Percentiles rank a stretch among this genome's conserved stretches.
Evolutionary conservation across 306 rosid species (phyloP).

Genomic region (Albizia julibrissin): DNA sequence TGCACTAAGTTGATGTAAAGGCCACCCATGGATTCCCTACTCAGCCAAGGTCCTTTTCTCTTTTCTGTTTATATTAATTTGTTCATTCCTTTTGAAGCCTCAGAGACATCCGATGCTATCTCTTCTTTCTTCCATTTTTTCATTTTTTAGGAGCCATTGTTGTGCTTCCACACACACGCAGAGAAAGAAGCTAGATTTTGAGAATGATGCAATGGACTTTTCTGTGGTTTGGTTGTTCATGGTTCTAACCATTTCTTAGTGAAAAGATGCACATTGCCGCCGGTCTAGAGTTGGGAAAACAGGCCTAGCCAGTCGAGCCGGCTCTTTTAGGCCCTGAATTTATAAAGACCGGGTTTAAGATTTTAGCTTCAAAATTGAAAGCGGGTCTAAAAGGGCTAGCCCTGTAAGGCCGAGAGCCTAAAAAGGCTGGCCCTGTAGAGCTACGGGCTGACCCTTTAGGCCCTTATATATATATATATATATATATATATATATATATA

Average conservation of each 20-base stretch:
- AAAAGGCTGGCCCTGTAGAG: too few species aligned
- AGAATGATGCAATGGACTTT: neutral
- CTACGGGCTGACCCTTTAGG: too few species aligned
- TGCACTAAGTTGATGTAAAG: neutral
- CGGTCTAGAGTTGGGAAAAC: too few species aligned
- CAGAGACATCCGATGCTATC: neutral
- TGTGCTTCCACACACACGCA: neutral
- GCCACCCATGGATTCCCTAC: conserved; percentile 30
- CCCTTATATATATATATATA: too few species aligned
- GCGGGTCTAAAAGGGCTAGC: too few species aligned
- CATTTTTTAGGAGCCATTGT: neutral
- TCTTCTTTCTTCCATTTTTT: neutral
- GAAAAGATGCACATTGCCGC: neutral
- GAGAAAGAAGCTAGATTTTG: neutral
- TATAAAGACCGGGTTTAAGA: too few species aligned
- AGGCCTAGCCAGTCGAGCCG: too few species aligned
- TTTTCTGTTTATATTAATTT: neutral
- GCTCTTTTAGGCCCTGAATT: too few species aligned
- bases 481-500: too few species aligned
- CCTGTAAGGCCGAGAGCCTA: too few species aligned
- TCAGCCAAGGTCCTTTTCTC: conserved; percentile 7
- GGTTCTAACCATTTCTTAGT: too few species aligned
- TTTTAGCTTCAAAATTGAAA: too few species aligned
- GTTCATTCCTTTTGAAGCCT: neutral
- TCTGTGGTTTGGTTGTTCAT: neutral